These are phyloP conservation scores for Termitomyces titanicus DNA, from an alignment of 768 basidiomycete genomes.

Conservation along the genomic window DNA sequence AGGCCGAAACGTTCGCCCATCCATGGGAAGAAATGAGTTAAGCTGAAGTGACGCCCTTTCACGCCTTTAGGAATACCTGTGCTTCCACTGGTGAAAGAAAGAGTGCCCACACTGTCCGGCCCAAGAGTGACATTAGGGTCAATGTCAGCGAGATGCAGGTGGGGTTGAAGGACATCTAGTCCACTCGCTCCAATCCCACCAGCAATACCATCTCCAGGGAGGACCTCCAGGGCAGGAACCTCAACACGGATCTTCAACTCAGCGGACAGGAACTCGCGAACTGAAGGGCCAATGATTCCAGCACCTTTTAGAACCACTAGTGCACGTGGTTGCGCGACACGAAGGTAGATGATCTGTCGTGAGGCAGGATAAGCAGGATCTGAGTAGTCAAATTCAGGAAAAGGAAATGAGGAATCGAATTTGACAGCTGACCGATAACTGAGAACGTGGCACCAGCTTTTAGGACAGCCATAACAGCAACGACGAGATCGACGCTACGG, in stretches of 20 bases:
- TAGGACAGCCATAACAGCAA: constrained; percentile 94
- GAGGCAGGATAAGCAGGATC: constrained; percentile 97
- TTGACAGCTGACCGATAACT: constrained; percentile 73
- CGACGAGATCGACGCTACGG: constrained; percentile 92
- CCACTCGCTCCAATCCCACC: constrained; percentile 51
- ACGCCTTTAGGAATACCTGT: constrained; percentile 99
- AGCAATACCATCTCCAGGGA: constrained; percentile 54
- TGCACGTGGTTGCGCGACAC: constrained; percentile 89
- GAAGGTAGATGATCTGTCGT: constrained; percentile 88
- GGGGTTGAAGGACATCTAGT: constrained; percentile 59
- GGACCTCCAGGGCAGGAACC: constrained; percentile 83
- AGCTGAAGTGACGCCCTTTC: constrained; percentile 86
- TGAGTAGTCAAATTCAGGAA: constrained; percentile 24
- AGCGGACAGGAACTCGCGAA: constrained; percentile 75
- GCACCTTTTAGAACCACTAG: constrained; percentile 90
- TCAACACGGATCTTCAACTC: constrained; percentile 87
- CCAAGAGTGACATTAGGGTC: constrained; percentile 85
- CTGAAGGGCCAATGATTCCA: constrained; percentile 72
- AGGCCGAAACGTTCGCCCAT: constrained; percentile 89
- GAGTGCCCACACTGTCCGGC: constrained; percentile 92
- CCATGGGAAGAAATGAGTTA: constrained; percentile 99
- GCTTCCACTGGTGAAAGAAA: constrained; percentile 96
- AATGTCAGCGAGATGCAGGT: constrained; percentile 51
- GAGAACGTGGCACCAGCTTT: constrained; percentile 97
- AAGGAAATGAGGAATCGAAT: background rate